Conservation (phyloP, 2,329 filamentous ascomycete genomes). For the Zymoseptoria passerinii region DNA sequence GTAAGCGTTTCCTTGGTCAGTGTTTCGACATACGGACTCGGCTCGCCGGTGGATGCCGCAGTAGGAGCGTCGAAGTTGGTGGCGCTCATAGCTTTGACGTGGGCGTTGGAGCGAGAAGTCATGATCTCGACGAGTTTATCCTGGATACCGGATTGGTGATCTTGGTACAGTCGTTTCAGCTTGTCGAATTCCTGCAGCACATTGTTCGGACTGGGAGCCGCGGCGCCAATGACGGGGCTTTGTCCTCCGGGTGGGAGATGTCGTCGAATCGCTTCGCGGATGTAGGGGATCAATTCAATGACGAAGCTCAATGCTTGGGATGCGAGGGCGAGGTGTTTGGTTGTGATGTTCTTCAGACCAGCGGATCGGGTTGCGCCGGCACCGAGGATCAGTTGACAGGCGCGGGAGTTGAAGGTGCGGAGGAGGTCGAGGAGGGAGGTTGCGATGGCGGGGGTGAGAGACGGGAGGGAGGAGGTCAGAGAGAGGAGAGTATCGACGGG, state of each 20-base stretch:
- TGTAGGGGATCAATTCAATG: conserved; percentile 76
- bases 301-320: conserved; percentile 84
- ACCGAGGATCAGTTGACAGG: conserved; percentile 91
- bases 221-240: conserved; percentile 37
- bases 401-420: conserved; percentile 89
- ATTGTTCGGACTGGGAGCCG: conserved; percentile 14
- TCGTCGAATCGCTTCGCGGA: conserved; percentile 82
- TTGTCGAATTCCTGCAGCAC: conserved; percentile 75
- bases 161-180: conserved; percentile 71
- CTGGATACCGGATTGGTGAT: conserved; percentile 84
- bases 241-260: conserved; percentile 44
- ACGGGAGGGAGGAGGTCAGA: conserved; percentile 74
- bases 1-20: conserved; percentile 78
- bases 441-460: conserved; percentile 79
- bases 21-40: conserved; percentile 73
- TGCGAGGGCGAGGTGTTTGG: conserved; percentile 85
- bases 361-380: conserved; percentile 84
- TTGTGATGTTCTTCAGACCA: conserved; percentile 91
- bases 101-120: conserved; percentile 64
- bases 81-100: conserved; percentile 65
- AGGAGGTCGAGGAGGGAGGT: conserved; percentile 74
- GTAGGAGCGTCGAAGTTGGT: conserved; percentile 62
- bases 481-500: conserved; percentile 77
- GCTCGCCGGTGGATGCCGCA: conserved; percentile 18
- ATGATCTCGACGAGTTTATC: conserved; percentile 93